Evolutionary conservation across 1,284 basidiomycete species (phyloP).

Genomic region (Cystobasidiaceae sp.): DNA sequence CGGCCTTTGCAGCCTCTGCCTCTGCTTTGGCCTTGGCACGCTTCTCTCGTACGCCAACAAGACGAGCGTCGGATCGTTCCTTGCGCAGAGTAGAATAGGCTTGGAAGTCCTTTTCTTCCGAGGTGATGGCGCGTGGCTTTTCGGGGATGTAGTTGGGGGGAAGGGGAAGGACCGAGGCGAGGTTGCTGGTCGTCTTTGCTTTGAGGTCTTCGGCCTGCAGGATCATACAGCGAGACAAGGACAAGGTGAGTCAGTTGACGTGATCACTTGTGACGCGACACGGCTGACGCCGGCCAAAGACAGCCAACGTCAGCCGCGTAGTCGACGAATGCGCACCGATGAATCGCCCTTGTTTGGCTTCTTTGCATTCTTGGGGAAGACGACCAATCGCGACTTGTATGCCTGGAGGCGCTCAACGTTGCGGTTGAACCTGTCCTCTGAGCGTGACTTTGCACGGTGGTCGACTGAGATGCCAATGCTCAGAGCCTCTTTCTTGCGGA

Average conservation of each 20-base stretch:
- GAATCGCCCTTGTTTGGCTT: slow-evolving; percentile 96
- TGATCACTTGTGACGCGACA: too few relatives aligned
- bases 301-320: background rate
- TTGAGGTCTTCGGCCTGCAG: slow-evolving; percentile 76
- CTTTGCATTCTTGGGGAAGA: slow-evolving; percentile 79
- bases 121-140: slow-evolving; percentile 86
- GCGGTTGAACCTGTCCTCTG: slow-evolving; percentile 93
- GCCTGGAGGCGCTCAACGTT: slow-evolving; percentile 94
- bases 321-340: slow-evolving; percentile 57
- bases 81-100: slow-evolving; percentile 86
- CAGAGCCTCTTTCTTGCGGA: slow-evolving; percentile 88
- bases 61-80: slow-evolving; percentile 74
- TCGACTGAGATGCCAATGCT: slow-evolving; percentile 93
- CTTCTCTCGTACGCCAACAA: slow-evolving; percentile 80
- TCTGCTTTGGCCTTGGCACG: slow-evolving; percentile 65
- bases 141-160: slow-evolving; percentile 65
- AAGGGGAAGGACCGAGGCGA: slow-evolving; percentile 54
- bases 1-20: slow-evolving; percentile 30
- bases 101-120: slow-evolving; percentile 81
- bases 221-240: background rate
- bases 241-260: background rate
- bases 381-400: slow-evolving; percentile 71
- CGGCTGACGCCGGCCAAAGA: background rate
- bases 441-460: slow-evolving; percentile 84
- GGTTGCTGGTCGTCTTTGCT: slow-evolving; percentile 66